Conservation (phyloP, 129 eudicot species). For the Lactuca sativa region DNA sequence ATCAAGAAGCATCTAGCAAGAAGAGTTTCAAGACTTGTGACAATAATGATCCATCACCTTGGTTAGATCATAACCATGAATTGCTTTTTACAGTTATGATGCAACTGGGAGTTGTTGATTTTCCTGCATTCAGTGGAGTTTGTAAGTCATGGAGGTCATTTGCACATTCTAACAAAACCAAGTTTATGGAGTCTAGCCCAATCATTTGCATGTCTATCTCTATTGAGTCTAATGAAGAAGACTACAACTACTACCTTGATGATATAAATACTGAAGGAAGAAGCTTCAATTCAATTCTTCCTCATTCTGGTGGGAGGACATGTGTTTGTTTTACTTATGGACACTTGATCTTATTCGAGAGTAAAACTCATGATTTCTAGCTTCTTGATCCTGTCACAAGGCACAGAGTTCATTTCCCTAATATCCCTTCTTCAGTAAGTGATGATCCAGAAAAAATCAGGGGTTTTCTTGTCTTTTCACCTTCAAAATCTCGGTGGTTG, state of each 20-base stretch:
- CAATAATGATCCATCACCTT: not conserved
- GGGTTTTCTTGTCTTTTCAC: not conserved
- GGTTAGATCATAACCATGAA: not conserved
- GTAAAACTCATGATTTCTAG: not conserved
- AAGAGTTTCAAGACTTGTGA: not conserved
- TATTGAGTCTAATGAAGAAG: not conserved
- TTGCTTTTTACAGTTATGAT: not conserved
- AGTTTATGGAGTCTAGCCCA: not conserved
- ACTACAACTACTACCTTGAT: not conserved
- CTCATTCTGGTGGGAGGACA: not conserved
- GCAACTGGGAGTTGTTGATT: not conserved
- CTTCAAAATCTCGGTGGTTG: not conserved
- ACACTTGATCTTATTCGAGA: not conserved
- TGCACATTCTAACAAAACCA: not conserved
- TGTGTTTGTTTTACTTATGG: not conserved
- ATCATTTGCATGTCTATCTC: not conserved
- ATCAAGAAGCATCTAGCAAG: not conserved
- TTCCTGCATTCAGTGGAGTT: not conserved
- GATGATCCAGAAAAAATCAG: not conserved
- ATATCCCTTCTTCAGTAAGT: not conserved
- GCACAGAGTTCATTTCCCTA: constrained; percentile 2
- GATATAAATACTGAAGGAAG: not conserved
- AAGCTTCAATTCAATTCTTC: not conserved
- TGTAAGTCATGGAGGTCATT: not conserved
- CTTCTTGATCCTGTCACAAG: constrained; percentile 3